Evolutionary conservation across 306 rosid genomes (phyloP).

Genomic region (Amphicarpaea edgeworthii): DNA sequence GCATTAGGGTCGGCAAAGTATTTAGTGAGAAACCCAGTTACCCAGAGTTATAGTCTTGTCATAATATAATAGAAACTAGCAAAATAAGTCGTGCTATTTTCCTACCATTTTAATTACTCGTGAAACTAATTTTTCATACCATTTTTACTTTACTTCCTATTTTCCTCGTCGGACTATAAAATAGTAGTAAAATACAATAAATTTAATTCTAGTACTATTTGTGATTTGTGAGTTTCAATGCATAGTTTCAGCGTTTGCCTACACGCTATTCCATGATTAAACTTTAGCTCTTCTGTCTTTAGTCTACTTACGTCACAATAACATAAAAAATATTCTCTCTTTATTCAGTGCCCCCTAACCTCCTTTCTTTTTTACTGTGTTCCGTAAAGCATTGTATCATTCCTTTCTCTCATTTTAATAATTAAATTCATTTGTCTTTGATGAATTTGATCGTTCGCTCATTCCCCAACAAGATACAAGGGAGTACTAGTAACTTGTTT

Average conservation of each 20-base stretch:
- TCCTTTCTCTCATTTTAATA: neutral
- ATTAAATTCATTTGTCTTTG: neutral
- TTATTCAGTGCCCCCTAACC: constrained; percentile 39
- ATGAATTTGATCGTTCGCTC: neutral
- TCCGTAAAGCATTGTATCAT: neutral
- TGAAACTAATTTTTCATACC: too few relatives aligned
- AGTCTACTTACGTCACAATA: constrained; percentile 45
- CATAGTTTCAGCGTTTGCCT: constrained; percentile 45
- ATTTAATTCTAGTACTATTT: neutral
- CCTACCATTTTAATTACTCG: too few relatives aligned
- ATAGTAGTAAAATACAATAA: too few relatives aligned
- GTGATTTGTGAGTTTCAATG: constrained; percentile 57
- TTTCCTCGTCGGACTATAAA: neutral
- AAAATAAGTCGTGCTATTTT: too few relatives aligned
- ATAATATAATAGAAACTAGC: too few relatives aligned
- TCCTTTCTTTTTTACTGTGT: neutral
- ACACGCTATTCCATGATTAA: constrained; percentile 57
- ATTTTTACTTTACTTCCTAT: too few relatives aligned
- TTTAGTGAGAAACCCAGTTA: too few relatives aligned
- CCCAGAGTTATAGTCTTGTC: too few relatives aligned
- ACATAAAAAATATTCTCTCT: constrained; percentile 41
- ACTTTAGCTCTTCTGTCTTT: constrained; percentile 56
- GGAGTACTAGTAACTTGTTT: too few relatives aligned
- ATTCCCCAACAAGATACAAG: too few relatives aligned
- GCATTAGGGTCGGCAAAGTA: too few relatives aligned